These are phyloP conservation scores for Colletotrichum musicola DNA, from an alignment of 2,329 filamentous ascomycete genomes.

Conservation along the genomic window DNA sequence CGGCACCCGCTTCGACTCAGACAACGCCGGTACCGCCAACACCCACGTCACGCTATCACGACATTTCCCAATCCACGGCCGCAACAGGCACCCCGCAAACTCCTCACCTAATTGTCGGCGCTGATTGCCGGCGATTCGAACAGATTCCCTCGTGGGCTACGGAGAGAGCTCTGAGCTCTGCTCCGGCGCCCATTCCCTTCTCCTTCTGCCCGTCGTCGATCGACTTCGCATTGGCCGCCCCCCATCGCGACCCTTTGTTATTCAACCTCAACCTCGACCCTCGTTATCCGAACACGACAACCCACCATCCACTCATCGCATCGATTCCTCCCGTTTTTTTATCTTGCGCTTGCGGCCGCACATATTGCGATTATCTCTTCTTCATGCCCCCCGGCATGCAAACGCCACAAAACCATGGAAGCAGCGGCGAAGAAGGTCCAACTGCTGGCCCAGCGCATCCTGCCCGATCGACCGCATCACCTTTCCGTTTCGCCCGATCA, in stretches of 20 bases:
- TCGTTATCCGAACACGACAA: constrained; percentile 28
- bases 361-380: constrained; percentile 22
- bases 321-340: neutral
- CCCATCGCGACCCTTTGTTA: constrained; percentile 37
- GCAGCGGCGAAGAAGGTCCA: constrained; percentile 69
- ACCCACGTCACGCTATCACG: constrained; percentile 37
- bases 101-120: constrained; percentile 23
- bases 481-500: constrained; percentile 62
- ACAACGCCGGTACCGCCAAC: constrained; percentile 25
- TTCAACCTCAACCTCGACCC: constrained; percentile 23
- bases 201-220: constrained; percentile 11
- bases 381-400: constrained; percentile 41
- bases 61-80: constrained; percentile 21
- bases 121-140: constrained; percentile 27
- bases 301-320: constrained; percentile 21
- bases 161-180: constrained; percentile 45
- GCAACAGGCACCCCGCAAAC: neutral
- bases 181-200: constrained; percentile 41
- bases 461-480: constrained; percentile 66
- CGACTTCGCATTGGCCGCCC: constrained; percentile 26
- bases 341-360: constrained; percentile 22
- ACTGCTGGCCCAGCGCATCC: constrained; percentile 63
- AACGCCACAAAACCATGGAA: constrained; percentile 64
- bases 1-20: constrained; percentile 10
- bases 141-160: constrained; percentile 37